Conservation (phyloP, 148 eudicot species). For the Salicornia ramosissima region DNA sequence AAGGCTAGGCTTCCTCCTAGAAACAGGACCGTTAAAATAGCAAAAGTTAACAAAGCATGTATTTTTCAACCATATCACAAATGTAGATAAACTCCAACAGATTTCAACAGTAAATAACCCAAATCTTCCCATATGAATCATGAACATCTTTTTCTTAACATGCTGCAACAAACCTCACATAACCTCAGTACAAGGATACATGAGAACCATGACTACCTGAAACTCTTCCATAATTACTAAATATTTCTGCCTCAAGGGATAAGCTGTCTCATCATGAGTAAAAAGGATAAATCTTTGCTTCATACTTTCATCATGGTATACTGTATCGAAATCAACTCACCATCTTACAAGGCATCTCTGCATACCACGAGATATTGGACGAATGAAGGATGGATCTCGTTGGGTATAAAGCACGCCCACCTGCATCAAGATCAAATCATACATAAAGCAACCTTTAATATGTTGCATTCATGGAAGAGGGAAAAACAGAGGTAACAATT, state of each 20-base stretch:
- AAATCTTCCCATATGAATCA: background rate
- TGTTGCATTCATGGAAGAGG: background rate
- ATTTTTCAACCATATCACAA: background rate
- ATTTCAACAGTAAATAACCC: background rate
- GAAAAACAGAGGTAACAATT: background rate
- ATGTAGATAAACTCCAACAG: background rate
- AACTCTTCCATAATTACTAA: background rate
- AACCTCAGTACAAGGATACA: background rate
- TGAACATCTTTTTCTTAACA: background rate
- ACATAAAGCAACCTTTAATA: slow-evolving; percentile 10
- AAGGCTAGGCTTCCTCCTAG: background rate
- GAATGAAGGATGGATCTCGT: slow-evolving; percentile 85
- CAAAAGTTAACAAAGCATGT: background rate
- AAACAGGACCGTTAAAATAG: background rate
- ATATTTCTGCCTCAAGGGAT: background rate
- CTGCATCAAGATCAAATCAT: slow-evolving; percentile 32
- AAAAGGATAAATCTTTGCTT: background rate
- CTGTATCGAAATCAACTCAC: slow-evolving; percentile 33
- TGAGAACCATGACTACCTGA: background rate
- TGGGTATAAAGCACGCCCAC: slow-evolving; percentile 86
- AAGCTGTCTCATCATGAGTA: background rate
- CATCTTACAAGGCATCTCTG: slow-evolving; percentile 97
- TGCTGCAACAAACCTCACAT: background rate
- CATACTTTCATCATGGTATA: slow-evolving; percentile 7
- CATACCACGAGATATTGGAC: slow-evolving; percentile 75